Percentiles rank a stretch among this genome's conserved stretches.
Evolutionary conservation across 2,329 filamentous ascomycete species (phyloP).

Genomic region (Sporothrix sp.): DNA sequence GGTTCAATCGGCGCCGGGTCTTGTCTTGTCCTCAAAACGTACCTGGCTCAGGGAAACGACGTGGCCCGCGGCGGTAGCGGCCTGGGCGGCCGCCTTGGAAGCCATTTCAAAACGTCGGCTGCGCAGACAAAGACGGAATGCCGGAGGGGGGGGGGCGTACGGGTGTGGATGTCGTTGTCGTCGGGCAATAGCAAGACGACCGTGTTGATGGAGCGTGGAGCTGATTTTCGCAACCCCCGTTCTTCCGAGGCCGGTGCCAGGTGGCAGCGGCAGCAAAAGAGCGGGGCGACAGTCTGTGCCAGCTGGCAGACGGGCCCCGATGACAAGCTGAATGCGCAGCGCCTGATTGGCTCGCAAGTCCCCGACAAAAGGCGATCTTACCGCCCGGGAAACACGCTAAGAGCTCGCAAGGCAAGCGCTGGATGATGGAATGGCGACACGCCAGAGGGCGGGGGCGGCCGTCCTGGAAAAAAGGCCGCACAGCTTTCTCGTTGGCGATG

Average conservation of each 20-base stretch:
- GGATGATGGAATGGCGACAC: slow-evolving; percentile 10
- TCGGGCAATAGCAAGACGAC: no score
- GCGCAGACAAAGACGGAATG: neutral
- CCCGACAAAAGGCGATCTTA: neutral
- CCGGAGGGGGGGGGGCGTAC: no score
- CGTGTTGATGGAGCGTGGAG: neutral
- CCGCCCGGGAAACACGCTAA: neutral
- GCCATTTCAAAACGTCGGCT: slow-evolving; percentile 37
- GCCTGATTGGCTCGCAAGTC: slow-evolving; percentile 6
- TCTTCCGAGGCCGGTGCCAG: slow-evolving; percentile 9
- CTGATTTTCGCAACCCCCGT: slow-evolving; percentile 7
- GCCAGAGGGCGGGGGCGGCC: neutral
- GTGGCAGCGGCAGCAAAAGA: slow-evolving; percentile 10
- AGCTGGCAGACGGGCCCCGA: neutral
- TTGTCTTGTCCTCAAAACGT: no score
- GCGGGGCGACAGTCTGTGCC: no score
- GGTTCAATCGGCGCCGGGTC: neutral
- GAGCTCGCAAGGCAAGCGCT: slow-evolving; percentile 1
- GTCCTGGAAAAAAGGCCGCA: neutral
- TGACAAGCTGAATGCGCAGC: slow-evolving; percentile 3
- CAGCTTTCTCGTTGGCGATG: neutral
- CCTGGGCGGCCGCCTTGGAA: slow-evolving; percentile 48
- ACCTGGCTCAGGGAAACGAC: slow-evolving; percentile 52
- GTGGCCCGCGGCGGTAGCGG: slow-evolving; percentile 35
- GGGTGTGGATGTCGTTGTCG: no score